Base-by-base conservation (phyloP, 2,329 filamentous ascomycete genomes). In the Coleophoma crateriformis region DNA sequence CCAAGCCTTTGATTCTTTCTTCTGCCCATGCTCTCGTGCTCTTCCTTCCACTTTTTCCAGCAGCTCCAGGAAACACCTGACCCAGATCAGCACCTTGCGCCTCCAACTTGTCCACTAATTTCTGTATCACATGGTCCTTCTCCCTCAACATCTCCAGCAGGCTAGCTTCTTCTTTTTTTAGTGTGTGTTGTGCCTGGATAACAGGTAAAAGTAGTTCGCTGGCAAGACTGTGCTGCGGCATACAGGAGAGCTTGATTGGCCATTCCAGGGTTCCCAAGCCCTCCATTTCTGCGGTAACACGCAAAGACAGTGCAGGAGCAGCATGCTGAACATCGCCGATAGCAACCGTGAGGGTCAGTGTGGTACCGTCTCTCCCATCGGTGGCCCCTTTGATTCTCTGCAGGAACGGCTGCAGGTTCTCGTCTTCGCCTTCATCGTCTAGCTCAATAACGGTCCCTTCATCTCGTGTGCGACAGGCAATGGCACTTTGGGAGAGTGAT, bases 361-460 rank as follows among this genome's bases (percentile, higher is more conserved):
- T 53, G 67, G 68, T 53, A 64, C 62, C 54, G 76, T 73, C 35
- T 70, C 71, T 17, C 64, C 61, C 35, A 69, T 68, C 17, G 61
- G 79, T 50, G 55, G 71, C 70, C 72, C 77, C 61, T 45, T 71
- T 67, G 15, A 92, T 70, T 58, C 85, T 84, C 19, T 78, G 73
- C 13, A 91, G 70, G 46, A 92, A 81, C 46, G 83, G 82, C 22
- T 68, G 64, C 68, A 88, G 80, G 60, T 92, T 87, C 46, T 81
- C 78, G 0, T 74, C 71, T 52, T 85, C 84, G 14, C 61, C 66
- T 56, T 86, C 82, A 17, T 38, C 35, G 61, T 78, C 82, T 1
- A 88, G 83, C 62, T 92, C 87, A 53, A 92, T 90, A 53, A 79
- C 83, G 14, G 84, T 87, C 58, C 82, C 76, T 57, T 84, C 76